Evolutionary conservation across 139 green algal genomes (phyloP), one percentile per base, ranked within the genome.

Genomic region (Volvox africanus): DNA sequence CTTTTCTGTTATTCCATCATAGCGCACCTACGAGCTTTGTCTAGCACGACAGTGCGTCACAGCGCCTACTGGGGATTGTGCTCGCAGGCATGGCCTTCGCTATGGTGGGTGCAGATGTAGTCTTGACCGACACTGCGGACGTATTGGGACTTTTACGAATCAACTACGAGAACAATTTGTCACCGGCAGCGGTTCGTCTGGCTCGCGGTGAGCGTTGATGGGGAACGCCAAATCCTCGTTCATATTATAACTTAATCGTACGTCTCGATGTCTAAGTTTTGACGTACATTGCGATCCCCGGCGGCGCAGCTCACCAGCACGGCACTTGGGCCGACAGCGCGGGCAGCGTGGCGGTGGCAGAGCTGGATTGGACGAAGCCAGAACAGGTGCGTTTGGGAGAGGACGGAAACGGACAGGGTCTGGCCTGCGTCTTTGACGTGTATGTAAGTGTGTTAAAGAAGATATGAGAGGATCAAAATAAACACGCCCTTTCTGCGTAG

Each of bases 131-230:
- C 89, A 92, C 95, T 9, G 81, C 61, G 14, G 88, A 96, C 18
- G 95, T 99, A 82, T 92, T 99, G 86, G 92, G 94, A 0, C 84
- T 98, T 87, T 94, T 99, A 75, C 92, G 84, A 78, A 89, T 93
- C 33, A 99, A 99, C 91, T 95, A 94, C 30, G 93, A 97, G 2
- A 90, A 71, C 68, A 99, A 99, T 92, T 67, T 98, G 78, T 97
- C 86, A 14, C 86, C 86, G 91, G 17, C 79, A 91, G n/a, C 92
- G 89, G 22, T 94, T 88, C 12, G 91, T 95, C 24, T 91, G 50
- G 80, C 86, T 6, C 55, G 85, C 55, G 91, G 91, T 91, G 62
- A 73, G 91, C 32, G 44, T 55, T 55, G 44, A 9, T 55, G 9
- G 9, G 44, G 44, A 55, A 55, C 44, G 44, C 44, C 44, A 55